Percentiles rank a stretch among this genome's conserved stretches.
phyloP scores from a whole-genome alignment of 306 rosid genomes.

The Pterocarpus santalinus region DNA sequence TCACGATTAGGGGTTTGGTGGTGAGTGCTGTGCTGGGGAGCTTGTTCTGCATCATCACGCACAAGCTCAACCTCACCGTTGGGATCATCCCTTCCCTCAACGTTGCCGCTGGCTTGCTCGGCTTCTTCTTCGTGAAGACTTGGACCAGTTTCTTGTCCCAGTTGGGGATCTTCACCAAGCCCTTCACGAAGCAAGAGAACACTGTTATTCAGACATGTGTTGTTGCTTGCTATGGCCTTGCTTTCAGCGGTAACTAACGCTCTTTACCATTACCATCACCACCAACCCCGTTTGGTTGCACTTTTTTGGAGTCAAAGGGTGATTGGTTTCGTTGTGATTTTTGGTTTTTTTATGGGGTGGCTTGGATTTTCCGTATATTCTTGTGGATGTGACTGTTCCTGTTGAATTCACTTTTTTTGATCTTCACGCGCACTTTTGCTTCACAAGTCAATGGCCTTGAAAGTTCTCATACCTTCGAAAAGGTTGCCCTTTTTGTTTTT shows the following conservation, averaged over 20 bases:
- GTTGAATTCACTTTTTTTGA: constrained; percentile 21
- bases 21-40: constrained; percentile 79
- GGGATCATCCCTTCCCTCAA: constrained; percentile 93
- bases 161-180: constrained; percentile 63
- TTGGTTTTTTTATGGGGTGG: neutral
- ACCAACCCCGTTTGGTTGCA: no score
- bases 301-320: neutral
- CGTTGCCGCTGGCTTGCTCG: constrained; percentile 83
- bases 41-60: constrained; percentile 86
- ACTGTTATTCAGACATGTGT: constrained; percentile 98
- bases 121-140: constrained; percentile 85
- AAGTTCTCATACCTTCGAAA: neutral
- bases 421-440: neutral
- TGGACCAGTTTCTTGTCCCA: constrained; percentile 74
- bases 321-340: neutral
- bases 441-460: neutral
- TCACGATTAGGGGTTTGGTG: constrained; percentile 86
- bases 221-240: constrained; percentile 98
- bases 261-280: no score
- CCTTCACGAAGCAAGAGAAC: constrained; percentile 92
- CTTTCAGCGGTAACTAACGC: constrained; percentile 70
- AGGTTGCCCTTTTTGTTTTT: neutral
- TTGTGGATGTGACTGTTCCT: constrained; percentile 10
- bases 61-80: constrained; percentile 88
- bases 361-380: neutral